These are phyloP conservation scores for Furculomyces boomerangus DNA, from an alignment of 371 early-diverging fungal species.

Conservation along the genomic window DNA sequence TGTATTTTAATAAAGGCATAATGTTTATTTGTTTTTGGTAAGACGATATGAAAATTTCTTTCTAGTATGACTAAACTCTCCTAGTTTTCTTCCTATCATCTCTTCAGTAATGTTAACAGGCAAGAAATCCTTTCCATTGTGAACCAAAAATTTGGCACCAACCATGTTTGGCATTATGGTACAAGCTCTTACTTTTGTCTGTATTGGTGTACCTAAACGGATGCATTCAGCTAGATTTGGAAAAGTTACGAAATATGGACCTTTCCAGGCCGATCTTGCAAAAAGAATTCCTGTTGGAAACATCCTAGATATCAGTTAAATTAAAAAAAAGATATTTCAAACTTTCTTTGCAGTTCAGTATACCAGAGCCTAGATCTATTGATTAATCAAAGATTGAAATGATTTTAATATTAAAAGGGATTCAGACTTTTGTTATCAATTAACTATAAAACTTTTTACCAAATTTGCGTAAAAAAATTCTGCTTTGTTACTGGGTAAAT, in stretches of 20 bases:
- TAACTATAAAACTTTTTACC: no score
- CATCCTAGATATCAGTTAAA: no score
- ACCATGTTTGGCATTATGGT: conserved; percentile 87
- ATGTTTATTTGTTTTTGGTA: conserved; percentile 60
- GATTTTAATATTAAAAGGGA: no score
- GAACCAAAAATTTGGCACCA: conserved; percentile 78
- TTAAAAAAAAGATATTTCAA: no score
- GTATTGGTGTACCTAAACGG: conserved; percentile 34
- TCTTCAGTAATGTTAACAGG: conserved; percentile 79
- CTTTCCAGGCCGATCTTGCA: conserved; percentile 88
- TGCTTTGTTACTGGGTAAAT: no score
- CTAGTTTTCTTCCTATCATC: conserved; percentile 93
- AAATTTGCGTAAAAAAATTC: no score
- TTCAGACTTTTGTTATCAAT: no score
- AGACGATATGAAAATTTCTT: conserved; percentile 77
- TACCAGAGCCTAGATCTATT: no score
- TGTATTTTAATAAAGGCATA: background rate
- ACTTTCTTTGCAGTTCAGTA: no score
- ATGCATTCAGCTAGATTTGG: conserved; percentile 36
- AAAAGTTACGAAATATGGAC: conserved; percentile 75
- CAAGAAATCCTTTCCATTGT: conserved; percentile 83
- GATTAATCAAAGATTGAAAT: no score
- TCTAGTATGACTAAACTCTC: conserved; percentile 84
- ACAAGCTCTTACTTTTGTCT: conserved; percentile 64
- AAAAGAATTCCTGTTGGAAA: conserved; percentile 3